phyloP scores from a whole-genome alignment of 2,329 filamentous ascomycete species.

The Trichoderma sp. region DNA sequence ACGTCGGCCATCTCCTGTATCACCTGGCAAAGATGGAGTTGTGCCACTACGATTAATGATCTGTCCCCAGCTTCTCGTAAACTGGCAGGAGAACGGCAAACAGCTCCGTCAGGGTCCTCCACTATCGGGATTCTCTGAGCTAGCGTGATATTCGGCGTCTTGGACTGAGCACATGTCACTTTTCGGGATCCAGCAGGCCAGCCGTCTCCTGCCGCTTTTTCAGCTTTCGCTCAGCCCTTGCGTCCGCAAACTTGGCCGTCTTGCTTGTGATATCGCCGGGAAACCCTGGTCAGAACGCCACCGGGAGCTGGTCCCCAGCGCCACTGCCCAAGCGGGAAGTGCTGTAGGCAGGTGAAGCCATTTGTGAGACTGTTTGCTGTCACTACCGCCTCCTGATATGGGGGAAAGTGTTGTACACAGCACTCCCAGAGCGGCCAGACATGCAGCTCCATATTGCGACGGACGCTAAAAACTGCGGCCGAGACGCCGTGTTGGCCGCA shows the following conservation, averaged over 20 bases:
- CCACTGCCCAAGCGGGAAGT: neutral
- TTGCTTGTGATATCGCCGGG: neutral
- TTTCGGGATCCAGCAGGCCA: neutral
- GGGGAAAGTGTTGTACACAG: neutral
- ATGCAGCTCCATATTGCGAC: neutral
- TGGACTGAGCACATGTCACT: neutral
- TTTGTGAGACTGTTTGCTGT: neutral
- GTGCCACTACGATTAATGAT: neutral
- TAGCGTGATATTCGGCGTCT: neutral
- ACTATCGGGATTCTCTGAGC: neutral
- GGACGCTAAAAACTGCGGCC: neutral
- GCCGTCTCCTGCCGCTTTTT: neutral
- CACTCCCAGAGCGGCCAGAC: neutral
- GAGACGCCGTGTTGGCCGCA: neutral
- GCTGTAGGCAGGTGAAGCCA: neutral
- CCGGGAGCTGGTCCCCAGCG: neutral
- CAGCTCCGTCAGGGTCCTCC: neutral
- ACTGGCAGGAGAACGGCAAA: neutral
- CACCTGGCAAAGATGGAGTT: neutral
- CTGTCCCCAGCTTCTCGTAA: neutral
- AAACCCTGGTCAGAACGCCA: neutral
- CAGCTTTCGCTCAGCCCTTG: constrained; percentile 5
- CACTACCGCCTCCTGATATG: neutral
- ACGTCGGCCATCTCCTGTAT: neutral
- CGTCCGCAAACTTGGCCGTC: neutral